Percentiles rank a stretch among this genome's conserved stretches.
phyloP scores from a whole-genome alignment of 495 filamentous ascomycete species.

The Annulohypoxylon stygium region DNA sequence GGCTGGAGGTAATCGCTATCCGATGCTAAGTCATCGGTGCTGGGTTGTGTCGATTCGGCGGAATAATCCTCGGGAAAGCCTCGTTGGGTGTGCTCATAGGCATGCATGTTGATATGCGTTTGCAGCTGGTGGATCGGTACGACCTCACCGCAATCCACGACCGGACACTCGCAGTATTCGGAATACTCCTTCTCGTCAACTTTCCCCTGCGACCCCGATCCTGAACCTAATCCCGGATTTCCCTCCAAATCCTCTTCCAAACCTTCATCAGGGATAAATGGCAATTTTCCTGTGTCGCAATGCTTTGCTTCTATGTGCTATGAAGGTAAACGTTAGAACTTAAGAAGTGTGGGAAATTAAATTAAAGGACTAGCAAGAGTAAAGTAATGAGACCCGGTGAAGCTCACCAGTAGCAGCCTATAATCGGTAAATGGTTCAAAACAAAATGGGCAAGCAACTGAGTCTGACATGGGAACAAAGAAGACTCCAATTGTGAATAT shows the following conservation, averaged over 20 bases:
- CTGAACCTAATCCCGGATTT: neutral
- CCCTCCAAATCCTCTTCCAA: neutral
- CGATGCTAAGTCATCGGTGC: constrained; percentile 26
- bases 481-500: neutral
- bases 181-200: constrained; percentile 50
- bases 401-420: constrained; percentile 56
- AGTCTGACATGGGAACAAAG: constrained; percentile 1
- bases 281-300: constrained; percentile 63
- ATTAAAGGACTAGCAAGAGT: neutral
- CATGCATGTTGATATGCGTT: constrained; percentile 81
- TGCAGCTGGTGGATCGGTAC: constrained; percentile 72
- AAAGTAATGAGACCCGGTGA: neutral
- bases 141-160: constrained; percentile 78
- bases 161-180: constrained; percentile 74
- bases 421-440: constrained; percentile 56
- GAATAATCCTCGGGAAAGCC: constrained; percentile 47
- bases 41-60: constrained; percentile 20
- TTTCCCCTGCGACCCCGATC: constrained; percentile 2
- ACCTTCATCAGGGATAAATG: constrained; percentile 61
- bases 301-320: constrained; percentile 72
- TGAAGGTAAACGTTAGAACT: constrained; percentile 1
- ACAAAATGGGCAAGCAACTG: constrained; percentile 61
- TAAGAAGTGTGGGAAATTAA: neutral
- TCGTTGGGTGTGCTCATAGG: constrained; percentile 69
- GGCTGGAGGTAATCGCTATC: constrained; percentile 21